Conservation (phyloP, 2,329 filamentous ascomycete species). For the Grosmannia serpens region DNA sequence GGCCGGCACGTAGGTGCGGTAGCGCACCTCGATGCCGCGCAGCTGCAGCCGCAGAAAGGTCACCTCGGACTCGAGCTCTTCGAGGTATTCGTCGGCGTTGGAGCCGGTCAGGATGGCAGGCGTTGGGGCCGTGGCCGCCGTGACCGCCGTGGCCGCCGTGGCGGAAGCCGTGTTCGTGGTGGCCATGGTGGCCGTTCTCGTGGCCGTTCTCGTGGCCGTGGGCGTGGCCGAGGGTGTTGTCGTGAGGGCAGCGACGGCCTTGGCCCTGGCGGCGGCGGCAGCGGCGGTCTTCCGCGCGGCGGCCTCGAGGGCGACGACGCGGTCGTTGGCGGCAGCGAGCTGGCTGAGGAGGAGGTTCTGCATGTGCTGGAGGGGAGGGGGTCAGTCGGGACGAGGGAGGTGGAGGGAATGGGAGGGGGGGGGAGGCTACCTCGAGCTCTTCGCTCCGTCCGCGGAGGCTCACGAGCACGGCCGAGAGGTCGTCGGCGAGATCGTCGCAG, state of each 20-base stretch:
- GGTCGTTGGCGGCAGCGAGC: constrained; percentile 19
- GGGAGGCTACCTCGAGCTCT: constrained; percentile 31
- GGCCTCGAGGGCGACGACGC: constrained; percentile 48
- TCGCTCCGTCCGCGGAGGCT: constrained; percentile 44
- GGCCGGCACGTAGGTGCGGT: constrained; percentile 32
- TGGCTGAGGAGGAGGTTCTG: constrained; percentile 38
- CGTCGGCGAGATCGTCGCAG: constrained; percentile 34
- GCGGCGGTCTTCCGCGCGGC: constrained; percentile 17
- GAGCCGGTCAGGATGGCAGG: background rate
- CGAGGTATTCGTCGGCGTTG: constrained; percentile 31
- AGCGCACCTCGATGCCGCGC: constrained; percentile 50
- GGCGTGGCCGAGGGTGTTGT: too few species aligned
- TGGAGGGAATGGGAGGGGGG: background rate
- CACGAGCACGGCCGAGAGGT: constrained; percentile 36
- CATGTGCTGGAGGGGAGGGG: constrained; percentile 12
- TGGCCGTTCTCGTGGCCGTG: background rate
- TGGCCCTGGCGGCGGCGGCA: too few species aligned
- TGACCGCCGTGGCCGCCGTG: too few species aligned
- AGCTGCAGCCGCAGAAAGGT: constrained; percentile 50
- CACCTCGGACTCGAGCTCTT: constrained; percentile 47
- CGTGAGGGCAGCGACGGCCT: too few species aligned
- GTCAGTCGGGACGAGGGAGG: background rate
- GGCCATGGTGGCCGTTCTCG: background rate
- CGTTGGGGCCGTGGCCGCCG: too few species aligned
- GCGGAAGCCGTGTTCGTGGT: background rate